Evolutionary conservation across 768 basidiomycete species (phyloP).

Genomic region (Panellus pusillus): DNA sequence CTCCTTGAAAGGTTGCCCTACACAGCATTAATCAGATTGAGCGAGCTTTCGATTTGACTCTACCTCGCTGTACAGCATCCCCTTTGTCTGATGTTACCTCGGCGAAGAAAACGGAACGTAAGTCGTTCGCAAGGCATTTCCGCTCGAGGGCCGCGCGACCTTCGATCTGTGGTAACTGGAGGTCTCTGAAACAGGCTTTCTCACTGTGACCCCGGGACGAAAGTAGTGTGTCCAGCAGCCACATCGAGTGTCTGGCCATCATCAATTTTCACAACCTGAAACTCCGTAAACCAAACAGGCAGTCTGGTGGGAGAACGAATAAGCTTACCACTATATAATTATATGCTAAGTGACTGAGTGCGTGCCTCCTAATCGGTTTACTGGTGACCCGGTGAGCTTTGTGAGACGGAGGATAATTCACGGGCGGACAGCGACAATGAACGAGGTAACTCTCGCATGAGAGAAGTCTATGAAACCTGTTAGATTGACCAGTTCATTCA

Average conservation of each 20-base stretch:
- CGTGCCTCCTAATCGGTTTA: background rate
- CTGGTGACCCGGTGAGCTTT: no score
- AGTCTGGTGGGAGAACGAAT: background rate
- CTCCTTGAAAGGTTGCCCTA: conserved; percentile 7
- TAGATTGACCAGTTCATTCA: background rate
- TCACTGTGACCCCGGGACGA: background rate
- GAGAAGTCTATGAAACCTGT: background rate
- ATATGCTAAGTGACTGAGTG: conserved; percentile 5
- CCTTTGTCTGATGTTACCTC: conserved; percentile 10
- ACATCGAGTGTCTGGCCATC: conserved; percentile 2
- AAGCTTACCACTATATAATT: conserved; percentile 5
- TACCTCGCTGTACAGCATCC: background rate
- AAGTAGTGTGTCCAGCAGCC: conserved; percentile 7
- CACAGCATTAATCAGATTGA: background rate
- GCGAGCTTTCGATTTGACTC: background rate
- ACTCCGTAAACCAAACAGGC: background rate
- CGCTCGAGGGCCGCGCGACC: background rate
- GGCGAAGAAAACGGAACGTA: conserved; percentile 2
- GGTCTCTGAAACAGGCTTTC: no score
- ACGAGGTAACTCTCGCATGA: background rate
- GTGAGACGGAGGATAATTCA: conserved; percentile 3
- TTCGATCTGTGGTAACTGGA: background rate
- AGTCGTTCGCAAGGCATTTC: conserved; percentile 4
- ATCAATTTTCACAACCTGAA: conserved; percentile 4
- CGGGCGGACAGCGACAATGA: conserved; percentile 2